Conservation (phyloP, 1,139 yeast genomes). For the Pichia sp. region DNA sequence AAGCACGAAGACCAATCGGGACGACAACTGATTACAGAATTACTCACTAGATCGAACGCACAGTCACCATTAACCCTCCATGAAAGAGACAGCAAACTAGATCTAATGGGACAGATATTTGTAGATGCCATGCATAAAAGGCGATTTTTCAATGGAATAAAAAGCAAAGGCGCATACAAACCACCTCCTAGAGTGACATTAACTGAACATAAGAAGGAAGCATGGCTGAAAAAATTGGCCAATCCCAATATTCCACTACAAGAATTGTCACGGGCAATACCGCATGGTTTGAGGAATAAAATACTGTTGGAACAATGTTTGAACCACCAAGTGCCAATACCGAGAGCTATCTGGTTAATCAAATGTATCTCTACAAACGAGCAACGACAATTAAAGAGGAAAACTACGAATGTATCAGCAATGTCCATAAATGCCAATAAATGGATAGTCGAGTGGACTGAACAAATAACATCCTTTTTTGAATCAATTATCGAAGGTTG, state of each 20-base stretch:
- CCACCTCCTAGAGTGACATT: conserved; percentile 86
- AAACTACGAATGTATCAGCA: conserved; percentile 28
- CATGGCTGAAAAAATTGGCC: conserved; percentile 80
- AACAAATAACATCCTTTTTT: conserved; percentile 60
- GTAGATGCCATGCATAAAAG: conserved; percentile 63
- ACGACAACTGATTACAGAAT: conserved; percentile 42
- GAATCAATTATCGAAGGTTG: conserved; percentile 47
- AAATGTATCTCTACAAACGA: conserved; percentile 84
- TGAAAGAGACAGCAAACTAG: conserved; percentile 2
- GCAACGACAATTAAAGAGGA: conserved; percentile 60
- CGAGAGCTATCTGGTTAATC: conserved; percentile 85
- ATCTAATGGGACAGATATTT: conserved; percentile 43
- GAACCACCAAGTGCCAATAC: conserved; percentile 59
- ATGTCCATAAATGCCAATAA: conserved; percentile 42
- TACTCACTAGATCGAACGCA: conserved; percentile 19
- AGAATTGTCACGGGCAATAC: conserved; percentile 72
- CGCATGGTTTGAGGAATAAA: conserved; percentile 82
- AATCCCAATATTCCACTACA: conserved; percentile 60
- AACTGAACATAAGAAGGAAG: conserved; percentile 78
- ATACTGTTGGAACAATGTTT: conserved; percentile 69
- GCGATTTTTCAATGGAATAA: conserved; percentile 60
- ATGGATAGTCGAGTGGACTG: conserved; percentile 88
- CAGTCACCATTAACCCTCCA: not conserved
- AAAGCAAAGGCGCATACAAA: conserved; percentile 52
- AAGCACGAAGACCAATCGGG: conserved; percentile 56